A percentile compares a stretch with the other conserved stretches of the same genome.
phyloP scores from a whole-genome alignment of 1,139 yeast species.

The Pichiaceae sp. region DNA sequence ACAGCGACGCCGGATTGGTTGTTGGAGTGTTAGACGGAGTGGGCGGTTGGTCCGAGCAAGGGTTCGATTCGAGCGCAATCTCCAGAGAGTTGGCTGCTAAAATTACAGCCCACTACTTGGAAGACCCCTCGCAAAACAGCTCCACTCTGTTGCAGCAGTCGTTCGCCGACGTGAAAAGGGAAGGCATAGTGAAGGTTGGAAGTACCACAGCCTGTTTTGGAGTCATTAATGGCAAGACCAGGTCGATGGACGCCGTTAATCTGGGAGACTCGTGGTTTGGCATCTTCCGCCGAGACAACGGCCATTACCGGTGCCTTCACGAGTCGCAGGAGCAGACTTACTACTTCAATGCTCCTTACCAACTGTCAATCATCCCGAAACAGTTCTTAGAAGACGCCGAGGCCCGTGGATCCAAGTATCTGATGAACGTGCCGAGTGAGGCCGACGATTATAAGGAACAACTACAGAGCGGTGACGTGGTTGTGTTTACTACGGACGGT shows the following conservation, averaged over 20 bases:
- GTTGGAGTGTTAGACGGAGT: conserved; percentile 97
- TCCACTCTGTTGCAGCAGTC: conserved; percentile 45
- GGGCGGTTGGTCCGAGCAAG: conserved; percentile 94
- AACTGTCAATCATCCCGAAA: conserved; percentile 76
- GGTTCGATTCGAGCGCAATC: conserved; percentile 80
- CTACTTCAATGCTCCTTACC: conserved; percentile 87
- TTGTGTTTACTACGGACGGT: conserved; percentile 89
- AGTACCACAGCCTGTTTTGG: conserved; percentile 96
- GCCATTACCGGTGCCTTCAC: conserved; percentile 40
- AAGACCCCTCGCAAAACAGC: conserved; percentile 23
- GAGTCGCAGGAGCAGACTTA: conserved; percentile 79
- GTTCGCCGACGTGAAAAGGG: conserved; percentile 41
- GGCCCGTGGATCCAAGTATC: conserved; percentile 48
- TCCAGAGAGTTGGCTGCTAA: conserved; percentile 58
- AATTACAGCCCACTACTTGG: conserved; percentile 23
- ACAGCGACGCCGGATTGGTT: conserved; percentile 39
- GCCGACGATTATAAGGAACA: conserved; percentile 34
- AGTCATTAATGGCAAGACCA: conserved; percentile 46
- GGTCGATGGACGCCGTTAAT: conserved; percentile 59
- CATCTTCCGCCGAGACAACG: conserved; percentile 36
- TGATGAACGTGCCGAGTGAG: conserved; percentile 46
- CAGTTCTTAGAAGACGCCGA: conserved; percentile 49
- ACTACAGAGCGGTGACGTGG: conserved; percentile 59
- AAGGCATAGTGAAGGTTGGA: conserved; percentile 71
- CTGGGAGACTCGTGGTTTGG: conserved; percentile 96